phyloP scores from a whole-genome alignment of 1,139 yeast species.

The Yamadazyma oceani region DNA sequence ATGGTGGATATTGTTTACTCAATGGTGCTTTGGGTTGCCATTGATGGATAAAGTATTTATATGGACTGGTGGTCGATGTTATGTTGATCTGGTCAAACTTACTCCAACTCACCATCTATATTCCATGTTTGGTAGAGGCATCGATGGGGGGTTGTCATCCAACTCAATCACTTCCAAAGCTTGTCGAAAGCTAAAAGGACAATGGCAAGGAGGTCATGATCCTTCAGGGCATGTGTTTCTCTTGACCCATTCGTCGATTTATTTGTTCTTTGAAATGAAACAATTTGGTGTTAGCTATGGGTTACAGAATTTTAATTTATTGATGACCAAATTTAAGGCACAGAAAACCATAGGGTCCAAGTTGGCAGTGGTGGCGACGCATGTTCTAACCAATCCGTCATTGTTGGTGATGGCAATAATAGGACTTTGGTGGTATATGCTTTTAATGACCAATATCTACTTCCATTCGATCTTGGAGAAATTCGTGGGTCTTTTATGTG shows the following conservation, averaged over 20 bases:
- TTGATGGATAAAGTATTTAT: constrained; percentile 84
- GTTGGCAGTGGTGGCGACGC: background rate
- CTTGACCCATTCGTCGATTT: constrained; percentile 68
- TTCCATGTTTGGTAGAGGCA: constrained; percentile 7
- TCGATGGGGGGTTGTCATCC: constrained; percentile 18
- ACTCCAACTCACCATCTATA: constrained; percentile 2
- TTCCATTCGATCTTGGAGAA: constrained; percentile 83
- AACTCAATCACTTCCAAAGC: constrained; percentile 40
- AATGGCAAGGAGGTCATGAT: constrained; percentile 93
- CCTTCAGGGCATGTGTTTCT: constrained; percentile 94
- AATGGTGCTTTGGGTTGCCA: constrained; percentile 87
- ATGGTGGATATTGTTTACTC: constrained; percentile 85
- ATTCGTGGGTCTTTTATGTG: constrained; percentile 63
- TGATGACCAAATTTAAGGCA: constrained; percentile 2
- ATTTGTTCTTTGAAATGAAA: constrained; percentile 63
- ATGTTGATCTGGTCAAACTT: constrained; percentile 12
- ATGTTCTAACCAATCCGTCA: constrained; percentile 39
- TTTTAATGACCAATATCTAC: constrained; percentile 77
- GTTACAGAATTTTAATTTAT: background rate
- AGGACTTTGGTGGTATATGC: constrained; percentile 81
- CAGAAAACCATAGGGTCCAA: background rate
- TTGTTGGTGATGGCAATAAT: constrained; percentile 45
- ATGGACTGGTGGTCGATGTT: constrained; percentile 80
- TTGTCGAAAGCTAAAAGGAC: constrained; percentile 65
- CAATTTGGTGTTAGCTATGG: constrained; percentile 1